Evolutionary conservation across 495 filamentous ascomycete genomes (phyloP), one percentile per base, ranked within the genome.

Genomic region (Xylaria palmicola): DNA sequence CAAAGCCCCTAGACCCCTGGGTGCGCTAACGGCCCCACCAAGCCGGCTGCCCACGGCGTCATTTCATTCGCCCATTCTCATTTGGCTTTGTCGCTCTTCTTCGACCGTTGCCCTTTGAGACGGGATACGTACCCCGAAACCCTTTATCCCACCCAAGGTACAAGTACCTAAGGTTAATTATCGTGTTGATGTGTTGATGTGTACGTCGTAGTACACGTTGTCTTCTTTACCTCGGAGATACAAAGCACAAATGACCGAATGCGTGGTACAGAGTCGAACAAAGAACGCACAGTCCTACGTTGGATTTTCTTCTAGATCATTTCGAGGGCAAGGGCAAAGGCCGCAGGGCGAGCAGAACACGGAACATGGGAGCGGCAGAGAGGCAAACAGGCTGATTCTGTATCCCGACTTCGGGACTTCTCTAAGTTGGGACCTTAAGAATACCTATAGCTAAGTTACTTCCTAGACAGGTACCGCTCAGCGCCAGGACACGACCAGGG

Each of bases 31-130:
- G 26, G 51, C 10, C 36, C 36, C 40, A 27, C 19, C 12, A 59
- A 13, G 22, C 22, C 47, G 32, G 45, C 26, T 34, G 20, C n/a
- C 24, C n/a, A 26, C 17, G 39, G 20, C 19, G 13, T 29, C 44
- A 15, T 60, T 15, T 49, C 17, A 45, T 50, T 49, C 36, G 56
- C 44, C 34, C 36, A 50, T 40, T 45, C 13, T 34, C 34, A 40
- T 39, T 15, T 49, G 32, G 13, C 56, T 49, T 48, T 43, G 41
- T 49, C 32, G n/a, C 44, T 13, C 36, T 55, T 36, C 26, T 20
- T 34, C 41, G 17, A 27, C 34, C 24, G 44, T 45, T 41, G 43
- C 45, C 45, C 56, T 59, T 59, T 59, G 56, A 27, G 56, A 59
- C 26, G 44, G 45, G 29, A 39, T 40, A 49, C 13, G 45, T 24